Base-by-base conservation (phyloP, 257 asterid genomes). In the Haberlea rhodopensis region DNA sequence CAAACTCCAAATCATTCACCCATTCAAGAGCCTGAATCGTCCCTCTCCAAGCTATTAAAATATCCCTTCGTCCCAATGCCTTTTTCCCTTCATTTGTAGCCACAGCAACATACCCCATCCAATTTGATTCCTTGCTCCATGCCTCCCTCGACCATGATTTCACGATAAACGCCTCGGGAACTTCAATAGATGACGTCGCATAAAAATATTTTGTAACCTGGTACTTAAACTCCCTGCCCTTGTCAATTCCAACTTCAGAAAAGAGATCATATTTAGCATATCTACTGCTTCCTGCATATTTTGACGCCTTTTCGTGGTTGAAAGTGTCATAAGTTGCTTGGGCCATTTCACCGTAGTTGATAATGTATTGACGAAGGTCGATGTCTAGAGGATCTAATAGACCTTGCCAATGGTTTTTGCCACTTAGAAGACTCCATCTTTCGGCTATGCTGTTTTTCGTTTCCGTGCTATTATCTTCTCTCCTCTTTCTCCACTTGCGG, bases 41-140 rank as follows among this genome's bases (percentile, higher is more conserved):
- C 54, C 98, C 98, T 62, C 98, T 81, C 98, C 97, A 92, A 23
- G 80, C 85, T 6, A 89, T 46, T 73, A 89, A 48, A 51, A 92
- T 82, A 23, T 92, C 98, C 70, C 98, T 82, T 19, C 98, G 71
- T 5, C 97, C 98, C 24, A 92, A 34, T 5, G 63, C 81, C 2
- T 7, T 4, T 29, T 79, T 82, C 61, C 94, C 97, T 53, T 80
- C 94, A 29, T 92, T 95, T 0, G 94, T 89, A 0, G 97, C 91
- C 80, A 89, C 98, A 1, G 89, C 97, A 27, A 86, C 81, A 48
- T 62, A 92, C 40, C 98, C 98, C 0, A 92, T 89, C 95, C 95
- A 92, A 53, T 92, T 92, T 0, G 97, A 89, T 26, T 89, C 96
- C 76, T 71, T 85, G 55, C 85, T 80, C 98, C 97, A 87, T 0